Evolutionary conservation across 2,329 filamentous ascomycete genomes (phyloP).

Genomic region (Ascomycota sp.): DNA sequence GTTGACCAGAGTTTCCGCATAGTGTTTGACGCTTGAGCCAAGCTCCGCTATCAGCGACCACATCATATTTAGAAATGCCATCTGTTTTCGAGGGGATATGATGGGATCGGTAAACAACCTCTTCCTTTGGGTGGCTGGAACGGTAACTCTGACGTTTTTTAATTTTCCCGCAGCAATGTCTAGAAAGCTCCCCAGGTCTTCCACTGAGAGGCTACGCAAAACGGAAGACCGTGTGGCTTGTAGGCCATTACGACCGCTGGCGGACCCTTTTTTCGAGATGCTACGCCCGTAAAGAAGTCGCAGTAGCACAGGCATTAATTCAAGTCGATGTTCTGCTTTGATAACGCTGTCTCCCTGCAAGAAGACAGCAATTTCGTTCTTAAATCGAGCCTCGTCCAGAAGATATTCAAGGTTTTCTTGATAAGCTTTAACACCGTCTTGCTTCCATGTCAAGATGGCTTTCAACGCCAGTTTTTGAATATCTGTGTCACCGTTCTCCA

Average conservation of each 20-base stretch:
- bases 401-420: constrained; percentile 72
- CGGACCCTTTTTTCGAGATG: constrained; percentile 59
- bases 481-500: constrained; percentile 77
- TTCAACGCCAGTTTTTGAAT: constrained; percentile 73
- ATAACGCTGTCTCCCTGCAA: constrained; percentile 58
- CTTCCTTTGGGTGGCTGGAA: constrained; percentile 24
- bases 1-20: constrained; percentile 48
- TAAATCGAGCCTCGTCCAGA: constrained; percentile 77
- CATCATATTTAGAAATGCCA: constrained; percentile 83
- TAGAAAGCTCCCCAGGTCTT: constrained; percentile 64
- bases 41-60: constrained; percentile 72
- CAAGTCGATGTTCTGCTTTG: constrained; percentile 47
- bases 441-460: constrained; percentile 77
- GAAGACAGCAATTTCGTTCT: constrained; percentile 82
- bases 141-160: constrained; percentile 35
- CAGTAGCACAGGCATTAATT: constrained; percentile 70
- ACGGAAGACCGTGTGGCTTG: constrained; percentile 65
- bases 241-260: constrained; percentile 61
- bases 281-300: constrained; percentile 76
- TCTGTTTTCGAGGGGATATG: constrained; percentile 55
- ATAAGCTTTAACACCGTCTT: constrained; percentile 52
- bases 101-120: constrained; percentile 36
- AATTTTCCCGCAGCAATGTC: constrained; percentile 61
- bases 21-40: constrained; percentile 49
- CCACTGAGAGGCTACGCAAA: constrained; percentile 52